Base-by-base conservation (phyloP, 371 early-diverging fungal species). In the Actinomortierella wolfii region DNA sequence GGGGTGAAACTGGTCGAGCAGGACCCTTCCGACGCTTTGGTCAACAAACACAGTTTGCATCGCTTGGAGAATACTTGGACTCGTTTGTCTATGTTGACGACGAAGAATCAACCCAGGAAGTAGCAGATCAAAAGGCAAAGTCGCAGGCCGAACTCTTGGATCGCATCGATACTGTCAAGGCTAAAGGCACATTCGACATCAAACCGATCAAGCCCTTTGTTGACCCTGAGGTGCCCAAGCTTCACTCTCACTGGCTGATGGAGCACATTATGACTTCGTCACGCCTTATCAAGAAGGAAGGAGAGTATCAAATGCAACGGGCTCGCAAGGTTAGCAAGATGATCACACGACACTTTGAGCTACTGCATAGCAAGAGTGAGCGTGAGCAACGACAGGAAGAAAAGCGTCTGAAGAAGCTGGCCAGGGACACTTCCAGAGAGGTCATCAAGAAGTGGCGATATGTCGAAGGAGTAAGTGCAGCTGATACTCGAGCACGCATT, bases 381-480 rank as follows among this genome's bases (percentile, higher is more conserved):
- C 76, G 84, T 9, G 60, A 70, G 18, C 68, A 78, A 40, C 61
- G 76, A 23, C 78, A 80, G 4, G 87, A 88, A 45, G 78, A 77
- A n/a, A 84, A 84, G 46, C 73, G 82, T 5, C 40, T 83, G 44
- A 65, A 77, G 24, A 78, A 78, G 24, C 54, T 91, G 51, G 92
- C 92, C 2, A 91, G 89, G 54, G 77, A 82, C 78, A 85, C 87
- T 0, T 82, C 82, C 2, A 79, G 80, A 42, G 84, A 88, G 45
- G 87, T 92, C 5, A 86, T 83, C 58, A 79, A 79, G 48, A 87
- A 85, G 48, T 92, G 92, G 92, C 77, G 80, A 39, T 70, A 82
- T 13, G 84, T 91, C 0, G 85, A 89, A 56, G 67, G 79, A 24
- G 85, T 79, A 79, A 76, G 80, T 67, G 3, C 18, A n/a, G 1